Base-by-base conservation (phyloP, 1,139 yeast species). In the Blastobotrys indianensis region DNA sequence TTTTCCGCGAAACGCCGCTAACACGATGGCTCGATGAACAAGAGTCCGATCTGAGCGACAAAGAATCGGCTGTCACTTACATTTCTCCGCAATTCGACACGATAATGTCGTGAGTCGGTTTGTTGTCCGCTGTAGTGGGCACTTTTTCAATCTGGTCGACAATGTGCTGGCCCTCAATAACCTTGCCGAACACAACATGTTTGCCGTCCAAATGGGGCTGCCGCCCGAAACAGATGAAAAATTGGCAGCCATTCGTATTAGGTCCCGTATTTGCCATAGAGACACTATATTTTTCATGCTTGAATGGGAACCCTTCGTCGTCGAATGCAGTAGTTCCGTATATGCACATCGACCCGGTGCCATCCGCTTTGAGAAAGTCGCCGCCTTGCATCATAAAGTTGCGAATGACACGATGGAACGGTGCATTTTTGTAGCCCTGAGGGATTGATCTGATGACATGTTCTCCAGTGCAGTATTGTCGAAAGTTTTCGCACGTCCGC, bases 371-470 rank as follows among this genome's bases (percentile, higher is more conserved):
- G 33, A 72, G 59, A 50, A 66, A 70, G 49, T 70, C 74, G 5
- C 74, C 74, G 3, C 74, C 74, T 52, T 69, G 73, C 38, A 69
- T 59, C 96, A 88, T 87, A 62, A 88, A 87, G 44, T 61, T 65
- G 40, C 81, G 80, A 61, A 87, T 87, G 31, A 87, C 87, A 58
- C 96, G 73, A 63, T 87, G 96, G 72, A 87, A 86, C 17, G 73
- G 70, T 6, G 88, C 77, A 23, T 82, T 82, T 62, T 85, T 84
- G 72, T 81, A 88, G 37, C 77, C 76, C 50, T 82, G 74, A 9
- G 88, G 77, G 2, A 61, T 54, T 1, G 68, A 67, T 39, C 64
- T 59, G 40, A 66, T 65, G 29, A 66, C 55, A 53, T 66, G 65
- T 51, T 76, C 80, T 7, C 81, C 81, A 0, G 80, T 76, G 55